Conservation (phyloP, 1,139 yeast genomes). For the Torulaspora pretoriensis region DNA sequence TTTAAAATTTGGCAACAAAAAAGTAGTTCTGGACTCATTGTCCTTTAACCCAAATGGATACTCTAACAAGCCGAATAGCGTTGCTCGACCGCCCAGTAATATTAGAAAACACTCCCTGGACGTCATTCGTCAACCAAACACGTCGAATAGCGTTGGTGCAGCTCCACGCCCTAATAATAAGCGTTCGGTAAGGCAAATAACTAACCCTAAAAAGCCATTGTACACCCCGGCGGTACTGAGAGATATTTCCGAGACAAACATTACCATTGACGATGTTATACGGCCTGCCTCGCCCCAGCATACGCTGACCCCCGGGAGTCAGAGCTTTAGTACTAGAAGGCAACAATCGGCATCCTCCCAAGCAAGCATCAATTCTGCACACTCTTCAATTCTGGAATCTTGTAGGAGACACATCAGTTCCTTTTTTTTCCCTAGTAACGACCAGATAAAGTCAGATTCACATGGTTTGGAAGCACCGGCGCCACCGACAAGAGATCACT, state of each 20-base stretch:
- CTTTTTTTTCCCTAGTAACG: slow-evolving; percentile 9
- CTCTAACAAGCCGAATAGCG: slow-evolving; percentile 1
- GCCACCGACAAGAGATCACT: slow-evolving; percentile 63
- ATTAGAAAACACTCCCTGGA: slow-evolving; percentile 19
- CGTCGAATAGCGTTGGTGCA: background rate
- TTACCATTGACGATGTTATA: slow-evolving; percentile 38
- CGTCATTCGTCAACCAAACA: slow-evolving; percentile 18
- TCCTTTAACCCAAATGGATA: slow-evolving; percentile 8
- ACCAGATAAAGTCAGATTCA: slow-evolving; percentile 8
- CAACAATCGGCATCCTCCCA: slow-evolving; percentile 13
- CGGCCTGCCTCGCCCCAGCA: slow-evolving; percentile 14
- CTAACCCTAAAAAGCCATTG: slow-evolving; percentile 75
- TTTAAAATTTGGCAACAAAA: slow-evolving; percentile 21
- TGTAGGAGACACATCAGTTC: slow-evolving; percentile 12
- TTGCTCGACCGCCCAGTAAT: slow-evolving; percentile 8
- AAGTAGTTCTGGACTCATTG: slow-evolving; percentile 20
- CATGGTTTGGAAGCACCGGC: slow-evolving; percentile 11
- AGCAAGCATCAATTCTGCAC: slow-evolving; percentile 12
- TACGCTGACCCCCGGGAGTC: slow-evolving; percentile 8
- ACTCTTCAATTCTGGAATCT: slow-evolving; percentile 13
- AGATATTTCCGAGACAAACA: slow-evolving; percentile 43
- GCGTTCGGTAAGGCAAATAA: slow-evolving; percentile 47
- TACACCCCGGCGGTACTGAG: slow-evolving; percentile 88
- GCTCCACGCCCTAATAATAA: slow-evolving; percentile 9
- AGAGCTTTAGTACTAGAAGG: slow-evolving; percentile 5